These are phyloP conservation scores for Candida coquimbonensis DNA, from an alignment of 805 yeast genomes.

Conservation along the genomic window DNA sequence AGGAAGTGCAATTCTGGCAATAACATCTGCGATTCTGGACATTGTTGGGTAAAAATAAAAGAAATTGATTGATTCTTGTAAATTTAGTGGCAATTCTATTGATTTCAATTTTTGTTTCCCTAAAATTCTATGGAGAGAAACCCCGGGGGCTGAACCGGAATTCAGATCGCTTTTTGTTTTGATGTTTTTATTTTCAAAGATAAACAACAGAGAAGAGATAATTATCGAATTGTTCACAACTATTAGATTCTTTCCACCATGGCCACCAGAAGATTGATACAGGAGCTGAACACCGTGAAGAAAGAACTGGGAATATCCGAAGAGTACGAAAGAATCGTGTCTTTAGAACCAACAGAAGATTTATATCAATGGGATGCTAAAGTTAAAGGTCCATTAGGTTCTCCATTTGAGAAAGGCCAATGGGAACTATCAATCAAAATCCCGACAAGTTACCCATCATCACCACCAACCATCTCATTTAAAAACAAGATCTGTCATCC, in stretches of 20 bases:
- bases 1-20: slow-evolving; percentile 57
- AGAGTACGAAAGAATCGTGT: slow-evolving; percentile 27
- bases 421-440: slow-evolving; percentile 45
- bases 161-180: background rate
- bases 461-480: slow-evolving; percentile 53
- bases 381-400: slow-evolving; percentile 44
- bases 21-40: slow-evolving; percentile 35
- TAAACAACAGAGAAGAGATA: background rate
- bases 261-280: slow-evolving; percentile 29
- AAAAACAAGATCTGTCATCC: slow-evolving; percentile 37
- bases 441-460: slow-evolving; percentile 45
- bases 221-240: no score
- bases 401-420: slow-evolving; percentile 45
- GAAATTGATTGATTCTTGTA: background rate
- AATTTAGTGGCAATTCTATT: slow-evolving; percentile 6
- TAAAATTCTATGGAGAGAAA: background rate
- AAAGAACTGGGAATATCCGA: slow-evolving; percentile 20
- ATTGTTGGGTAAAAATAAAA: slow-evolving; percentile 13
- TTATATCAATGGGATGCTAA: slow-evolving; percentile 45
- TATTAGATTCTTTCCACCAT: slow-evolving; percentile 2
- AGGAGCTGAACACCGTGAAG: slow-evolving; percentile 28
- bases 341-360: slow-evolving; percentile 41
- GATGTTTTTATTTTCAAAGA: background rate
- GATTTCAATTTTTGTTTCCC: background rate
- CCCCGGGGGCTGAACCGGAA: background rate